Evolutionary conservation across 192 early-diverging fungal genomes (phyloP).

Genomic region (Coemansia sp.): DNA sequence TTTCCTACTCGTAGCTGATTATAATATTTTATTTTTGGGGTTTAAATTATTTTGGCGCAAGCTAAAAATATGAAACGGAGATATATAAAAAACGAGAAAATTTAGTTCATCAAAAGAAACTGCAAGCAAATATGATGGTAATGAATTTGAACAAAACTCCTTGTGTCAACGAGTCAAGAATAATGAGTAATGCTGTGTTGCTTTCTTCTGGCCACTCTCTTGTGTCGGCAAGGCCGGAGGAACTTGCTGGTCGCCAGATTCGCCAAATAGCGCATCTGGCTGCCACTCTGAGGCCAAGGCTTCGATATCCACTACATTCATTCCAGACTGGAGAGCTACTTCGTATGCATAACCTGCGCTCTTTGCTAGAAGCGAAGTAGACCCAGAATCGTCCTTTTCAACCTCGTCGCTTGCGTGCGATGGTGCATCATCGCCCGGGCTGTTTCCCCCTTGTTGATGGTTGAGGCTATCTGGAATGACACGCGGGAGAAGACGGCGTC

Average conservation of each 20-base stretch:
- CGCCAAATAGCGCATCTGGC: conserved; percentile 18
- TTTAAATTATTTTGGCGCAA: neutral
- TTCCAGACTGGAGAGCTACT: conserved; percentile 32
- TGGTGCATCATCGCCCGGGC: conserved; percentile 28
- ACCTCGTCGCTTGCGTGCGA: conserved; percentile 38
- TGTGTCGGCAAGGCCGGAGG: conserved; percentile 22
- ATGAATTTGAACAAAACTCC: neutral
- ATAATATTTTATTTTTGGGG: too few relatives aligned
- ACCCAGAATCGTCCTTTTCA: conserved; percentile 32
- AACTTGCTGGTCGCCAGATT: conserved; percentile 45
- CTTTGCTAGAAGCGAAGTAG: conserved; percentile 21
- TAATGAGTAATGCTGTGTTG: conserved; percentile 22
- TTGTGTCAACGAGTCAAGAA: conserved; percentile 31
- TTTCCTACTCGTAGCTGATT: neutral
- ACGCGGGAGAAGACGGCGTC: conserved; percentile 33
- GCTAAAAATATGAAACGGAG: neutral
- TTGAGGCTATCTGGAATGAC: conserved; percentile 21
- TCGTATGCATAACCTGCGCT: conserved; percentile 46
- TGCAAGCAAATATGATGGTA: neutral
- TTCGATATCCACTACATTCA: conserved; percentile 42
- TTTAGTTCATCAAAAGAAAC: neutral
- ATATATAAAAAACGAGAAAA: neutral
- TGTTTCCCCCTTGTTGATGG: conserved; percentile 21
- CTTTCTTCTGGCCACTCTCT: conserved; percentile 3
- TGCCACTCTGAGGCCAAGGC: conserved; percentile 35